phyloP scores from a whole-genome alignment of 176 grass and related monocot species.

The Eleusine coracana region DNA sequence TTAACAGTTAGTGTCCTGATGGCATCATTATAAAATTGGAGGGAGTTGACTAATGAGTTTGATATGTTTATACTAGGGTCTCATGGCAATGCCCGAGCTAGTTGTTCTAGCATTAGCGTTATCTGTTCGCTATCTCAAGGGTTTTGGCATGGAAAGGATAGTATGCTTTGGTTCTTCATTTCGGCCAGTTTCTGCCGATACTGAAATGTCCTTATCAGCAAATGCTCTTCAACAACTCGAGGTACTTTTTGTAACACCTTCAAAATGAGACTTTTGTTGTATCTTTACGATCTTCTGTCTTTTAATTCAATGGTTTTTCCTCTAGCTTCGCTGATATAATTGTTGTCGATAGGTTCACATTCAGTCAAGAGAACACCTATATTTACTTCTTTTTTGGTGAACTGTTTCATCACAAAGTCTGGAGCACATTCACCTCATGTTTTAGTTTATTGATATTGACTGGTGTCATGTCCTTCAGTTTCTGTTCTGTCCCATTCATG shows the following conservation, averaged over 20 bases:
- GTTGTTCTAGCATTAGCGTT: slow-evolving; percentile 83
- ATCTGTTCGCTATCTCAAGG: slow-evolving; percentile 64
- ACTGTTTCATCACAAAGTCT: slow-evolving; percentile 3
- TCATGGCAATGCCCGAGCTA: slow-evolving; percentile 81
- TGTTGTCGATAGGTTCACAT: slow-evolving; percentile 4
- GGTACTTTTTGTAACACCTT: slow-evolving; percentile 47
- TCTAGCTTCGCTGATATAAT: neutral
- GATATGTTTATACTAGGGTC: slow-evolving; percentile 49
- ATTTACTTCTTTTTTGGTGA: neutral
- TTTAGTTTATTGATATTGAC: neutral
- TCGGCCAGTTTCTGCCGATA: slow-evolving; percentile 56
- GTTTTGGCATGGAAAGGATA: slow-evolving; percentile 84
- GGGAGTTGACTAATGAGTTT: neutral
- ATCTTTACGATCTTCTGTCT: neutral
- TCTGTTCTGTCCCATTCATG: slow-evolving; percentile 22
- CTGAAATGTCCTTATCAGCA: slow-evolving; percentile 89
- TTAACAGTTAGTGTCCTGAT: neutral
- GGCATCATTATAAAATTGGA: neutral
- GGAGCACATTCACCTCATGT: neutral
- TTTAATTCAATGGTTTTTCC: neutral
- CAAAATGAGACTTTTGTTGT: neutral
- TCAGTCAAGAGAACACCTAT: neutral
- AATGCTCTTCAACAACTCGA: slow-evolving; percentile 94
- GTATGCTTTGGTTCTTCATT: slow-evolving; percentile 86
- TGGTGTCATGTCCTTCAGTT: slow-evolving; percentile 12